Evolutionary conservation across 768 basidiomycete genomes (phyloP), one percentile per base, ranked within the genome.

Genomic region (Hericium rajendrae): DNA sequence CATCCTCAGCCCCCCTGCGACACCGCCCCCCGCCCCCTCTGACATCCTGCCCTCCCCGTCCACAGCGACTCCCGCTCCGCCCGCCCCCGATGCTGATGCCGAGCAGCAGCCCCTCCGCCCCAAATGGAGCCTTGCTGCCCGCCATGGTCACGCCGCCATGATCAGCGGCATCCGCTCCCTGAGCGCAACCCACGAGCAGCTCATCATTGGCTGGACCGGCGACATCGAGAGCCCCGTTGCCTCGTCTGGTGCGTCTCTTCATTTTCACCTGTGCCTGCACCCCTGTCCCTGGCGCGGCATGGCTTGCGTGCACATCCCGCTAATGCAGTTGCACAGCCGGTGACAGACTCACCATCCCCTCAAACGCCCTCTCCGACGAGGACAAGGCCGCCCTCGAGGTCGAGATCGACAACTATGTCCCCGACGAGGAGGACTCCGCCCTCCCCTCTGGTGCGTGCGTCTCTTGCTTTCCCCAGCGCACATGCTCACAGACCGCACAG

Each of bases 131-230:
- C 74, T 99, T 5, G 71, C 80, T 1, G 81, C 85, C 1, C 79
- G 95, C 41, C 85, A 92, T 61, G 94, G 94, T 16, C 97, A 98
- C 68, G 82, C 91, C 9, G 95, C 95, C 11, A 93, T 98, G 89
- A 87, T 94, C 59, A 88, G 87, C 48, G 95, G 95, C 37, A 93
- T 97, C 66, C 83, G 85, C 54, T 88, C 87, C 11, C 81, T 99
- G 38, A 78, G 85, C 2, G 74, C 83, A 12, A 88, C 88, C 0
- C 89, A 95, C 71, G 88, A 95, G 64, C 92, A 98, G 74, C 70
- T 95, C 66, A 81, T 97, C 68, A 78, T 98, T 48, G 95, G 93
- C 20, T 95, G 97, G 90, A 90, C 91, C 0, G 95, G 95, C 40
- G 93, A 97, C 62, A 80, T 98, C 62, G 70, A 83, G 55, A 67